Evolutionary conservation across 2,329 filamentous ascomycete genomes (phyloP).

Genomic region (Scytalidium lignicola): DNA sequence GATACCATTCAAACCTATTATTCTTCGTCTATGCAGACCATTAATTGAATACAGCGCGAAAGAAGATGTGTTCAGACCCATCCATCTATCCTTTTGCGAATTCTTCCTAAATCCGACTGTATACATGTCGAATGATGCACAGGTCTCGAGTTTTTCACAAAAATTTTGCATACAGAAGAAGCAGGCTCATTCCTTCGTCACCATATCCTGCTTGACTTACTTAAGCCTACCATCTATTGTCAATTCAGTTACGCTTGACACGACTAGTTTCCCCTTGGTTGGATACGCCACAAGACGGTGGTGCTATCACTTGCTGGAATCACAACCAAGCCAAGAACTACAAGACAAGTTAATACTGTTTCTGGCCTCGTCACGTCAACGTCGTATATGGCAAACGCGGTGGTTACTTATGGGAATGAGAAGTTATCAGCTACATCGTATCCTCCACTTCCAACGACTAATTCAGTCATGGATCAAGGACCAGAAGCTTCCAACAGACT

Average conservation of each 20-base stretch:
- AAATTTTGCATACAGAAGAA: not conserved
- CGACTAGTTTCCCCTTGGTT: not conserved
- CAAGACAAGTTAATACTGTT: not conserved
- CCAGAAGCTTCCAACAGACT: not conserved
- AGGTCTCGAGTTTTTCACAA: not conserved
- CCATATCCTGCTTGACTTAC: not conserved
- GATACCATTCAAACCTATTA: not conserved
- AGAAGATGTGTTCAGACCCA: not conserved
- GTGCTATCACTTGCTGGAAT: not conserved
- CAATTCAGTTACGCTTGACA: not conserved
- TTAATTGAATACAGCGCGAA: not conserved
- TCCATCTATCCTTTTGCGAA: not conserved
- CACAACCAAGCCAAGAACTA: not conserved
- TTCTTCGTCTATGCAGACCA: not conserved
- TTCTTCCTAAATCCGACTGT: not conserved
- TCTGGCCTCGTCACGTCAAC: not conserved
- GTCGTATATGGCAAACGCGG: not conserved
- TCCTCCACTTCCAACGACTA: not conserved
- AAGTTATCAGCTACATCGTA: not conserved
- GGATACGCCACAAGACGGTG: not conserved
- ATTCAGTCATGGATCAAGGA: not conserved
- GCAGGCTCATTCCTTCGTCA: not conserved
- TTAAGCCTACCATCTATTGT: not conserved
- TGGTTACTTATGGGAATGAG: not conserved
- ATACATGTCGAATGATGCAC: not conserved